phyloP scores from a whole-genome alignment of 768 basidiomycete genomes.

The Termitomyces titanicus region DNA sequence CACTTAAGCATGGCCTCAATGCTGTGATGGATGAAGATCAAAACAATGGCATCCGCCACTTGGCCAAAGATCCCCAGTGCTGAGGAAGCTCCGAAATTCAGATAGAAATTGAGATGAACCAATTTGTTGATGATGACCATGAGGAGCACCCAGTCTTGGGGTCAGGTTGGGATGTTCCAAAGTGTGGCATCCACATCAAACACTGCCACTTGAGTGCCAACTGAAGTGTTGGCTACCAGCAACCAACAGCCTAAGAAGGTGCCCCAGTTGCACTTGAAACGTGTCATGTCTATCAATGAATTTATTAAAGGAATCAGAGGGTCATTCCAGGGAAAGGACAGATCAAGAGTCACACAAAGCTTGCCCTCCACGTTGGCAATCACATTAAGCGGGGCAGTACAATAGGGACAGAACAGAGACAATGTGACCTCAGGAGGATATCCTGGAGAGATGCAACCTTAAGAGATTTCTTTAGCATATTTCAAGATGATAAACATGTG shows the following conservation, averaged over 20 bases:
- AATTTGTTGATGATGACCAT: not conserved
- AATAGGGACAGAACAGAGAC: not conserved
- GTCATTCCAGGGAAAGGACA: not conserved
- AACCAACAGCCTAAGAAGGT: not conserved
- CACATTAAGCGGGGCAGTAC: not conserved
- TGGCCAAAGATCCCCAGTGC: not conserved
- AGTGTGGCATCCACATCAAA: not conserved
- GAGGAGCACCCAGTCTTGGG: not conserved
- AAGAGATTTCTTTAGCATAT: not conserved
- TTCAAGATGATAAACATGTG: not conserved
- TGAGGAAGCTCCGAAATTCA: not conserved
- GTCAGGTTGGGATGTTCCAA: not conserved
- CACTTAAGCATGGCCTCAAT: not conserved
- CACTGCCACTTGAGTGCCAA: not conserved
- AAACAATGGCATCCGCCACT: not conserved
- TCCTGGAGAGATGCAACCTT: not conserved
- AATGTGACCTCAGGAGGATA: not conserved
- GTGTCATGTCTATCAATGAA: not conserved
- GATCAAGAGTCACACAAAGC: not conserved
- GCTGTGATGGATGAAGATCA: not conserved
- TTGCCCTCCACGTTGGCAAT: not conserved
- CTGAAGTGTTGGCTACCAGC: not conserved
- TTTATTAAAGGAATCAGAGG: not conserved
- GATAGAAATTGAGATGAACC: not conserved
- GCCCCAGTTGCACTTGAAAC: not conserved